Base-by-base conservation (phyloP, 1,284 basidiomycete species). In the Ceraceosorus guamensis region DNA sequence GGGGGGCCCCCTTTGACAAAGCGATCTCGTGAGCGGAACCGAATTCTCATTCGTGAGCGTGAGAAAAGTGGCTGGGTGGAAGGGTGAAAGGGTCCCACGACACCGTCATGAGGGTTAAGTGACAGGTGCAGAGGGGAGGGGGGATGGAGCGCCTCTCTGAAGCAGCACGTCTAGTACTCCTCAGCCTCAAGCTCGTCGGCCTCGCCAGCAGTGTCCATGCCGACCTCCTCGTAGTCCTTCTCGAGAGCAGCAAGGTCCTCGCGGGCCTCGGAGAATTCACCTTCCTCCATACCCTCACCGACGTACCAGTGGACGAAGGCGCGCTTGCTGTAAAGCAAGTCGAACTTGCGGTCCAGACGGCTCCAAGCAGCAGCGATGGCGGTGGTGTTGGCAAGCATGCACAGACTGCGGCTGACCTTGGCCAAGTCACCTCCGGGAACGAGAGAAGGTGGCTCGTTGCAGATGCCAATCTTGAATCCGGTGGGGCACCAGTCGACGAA, bases 241-340 rank as follows among this genome's bases (percentile, higher is more conserved):
- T 96, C 92, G 59, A 96, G 84, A 13, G 92, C 92, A 43, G 92
- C 92, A 59, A 96, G 85, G 78, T 96, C 92, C 80, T 96, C 92
- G 67, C 92, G 88, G 32, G 91, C 92, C 81, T 96, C 92, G 48
- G 89, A 91, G 81, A 96, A 93, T 80, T 97, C 92, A 77, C 92
- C 91, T 81, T 96, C 92, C 79, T 96, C 92, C 92, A 96, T 97
- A 80, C 92, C 92, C 79, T 95, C 91, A 68, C 91, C 91, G 63
- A 91, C 89, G 71, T 92, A 93, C 70, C 70, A 76, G 64, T 74
- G 68, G 43, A 71, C 73, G 49, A 71, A 71, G 48, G 73, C 70
- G 51, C 71, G 75, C 70, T 78, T 78, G 50, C 75, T 77, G 77
- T 79, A 79, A 56, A 98, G 85, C 69, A 98, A 83, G 78, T 98